Conservation (phyloP, 2,329 filamentous ascomycete genomes). For the Mariannaea sp. region DNA sequence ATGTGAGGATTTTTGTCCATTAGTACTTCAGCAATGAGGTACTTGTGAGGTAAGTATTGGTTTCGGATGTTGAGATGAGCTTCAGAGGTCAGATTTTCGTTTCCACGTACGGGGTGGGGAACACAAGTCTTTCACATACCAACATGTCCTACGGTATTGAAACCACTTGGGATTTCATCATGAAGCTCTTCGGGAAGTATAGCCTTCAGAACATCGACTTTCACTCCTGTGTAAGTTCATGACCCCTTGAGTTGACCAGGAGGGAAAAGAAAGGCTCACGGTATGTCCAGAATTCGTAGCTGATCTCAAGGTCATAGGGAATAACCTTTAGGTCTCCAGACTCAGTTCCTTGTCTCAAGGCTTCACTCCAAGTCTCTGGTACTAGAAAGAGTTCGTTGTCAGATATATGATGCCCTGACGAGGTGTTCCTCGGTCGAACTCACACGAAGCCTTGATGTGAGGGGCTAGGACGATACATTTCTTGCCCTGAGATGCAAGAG, state of each 20-base stretch:
- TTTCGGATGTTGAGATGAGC: slow-evolving; percentile 91
- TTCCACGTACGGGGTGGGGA: not conserved
- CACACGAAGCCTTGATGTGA: slow-evolving; percentile 59
- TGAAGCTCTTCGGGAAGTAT: slow-evolving; percentile 81
- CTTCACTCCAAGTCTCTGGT: slow-evolving; percentile 75
- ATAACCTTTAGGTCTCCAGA: slow-evolving; percentile 71
- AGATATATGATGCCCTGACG: not conserved
- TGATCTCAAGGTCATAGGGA: slow-evolving; percentile 75
- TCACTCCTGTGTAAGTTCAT: slow-evolving; percentile 26
- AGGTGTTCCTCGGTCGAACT: slow-evolving; percentile 18
- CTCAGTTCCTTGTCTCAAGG: slow-evolving; percentile 70
- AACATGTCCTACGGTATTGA: slow-evolving; percentile 87
- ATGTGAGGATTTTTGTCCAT: slow-evolving; percentile 86
- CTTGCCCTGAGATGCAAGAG: slow-evolving; percentile 57
- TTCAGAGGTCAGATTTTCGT: slow-evolving; percentile 35
- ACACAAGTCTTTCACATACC: slow-evolving; percentile 52
- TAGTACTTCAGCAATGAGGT: slow-evolving; percentile 82
- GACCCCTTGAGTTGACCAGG: not conserved
- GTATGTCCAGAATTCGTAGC: slow-evolving; percentile 88
- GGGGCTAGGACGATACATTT: slow-evolving; percentile 67
- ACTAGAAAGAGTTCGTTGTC: slow-evolving; percentile 36
- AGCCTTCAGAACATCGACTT: slow-evolving; percentile 80
- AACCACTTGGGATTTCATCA: slow-evolving; percentile 82
- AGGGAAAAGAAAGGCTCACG: slow-evolving; percentile 50
- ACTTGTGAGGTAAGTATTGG: slow-evolving; percentile 82